A percentile compares a stretch with the other conserved stretches of the same genome.
These are phyloP conservation scores for Dionaea muscipula DNA, from an alignment of 179 eudicot genomes.

Conservation along the genomic window DNA sequence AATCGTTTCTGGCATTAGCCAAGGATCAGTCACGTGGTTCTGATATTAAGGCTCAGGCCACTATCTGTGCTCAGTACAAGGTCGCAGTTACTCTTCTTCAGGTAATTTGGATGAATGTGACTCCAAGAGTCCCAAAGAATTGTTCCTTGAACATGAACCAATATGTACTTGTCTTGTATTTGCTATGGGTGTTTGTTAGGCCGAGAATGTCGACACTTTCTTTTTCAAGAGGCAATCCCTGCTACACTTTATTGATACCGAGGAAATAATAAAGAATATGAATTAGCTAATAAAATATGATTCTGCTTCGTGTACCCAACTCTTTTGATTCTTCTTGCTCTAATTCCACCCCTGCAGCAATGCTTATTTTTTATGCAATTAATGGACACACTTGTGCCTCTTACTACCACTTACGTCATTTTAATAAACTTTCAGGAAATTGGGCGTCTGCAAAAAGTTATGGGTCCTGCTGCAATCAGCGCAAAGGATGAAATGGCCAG, in stretches of 20 bases:
- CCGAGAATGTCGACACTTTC: too few species aligned
- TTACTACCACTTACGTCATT: not conserved
- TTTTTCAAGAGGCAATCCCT: too few species aligned
- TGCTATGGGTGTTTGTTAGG: not conserved
- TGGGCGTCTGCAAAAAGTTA: constrained; percentile 76
- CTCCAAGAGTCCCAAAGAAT: not conserved
- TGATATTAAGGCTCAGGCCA: constrained; percentile 97
- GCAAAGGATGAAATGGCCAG: constrained; percentile 98
- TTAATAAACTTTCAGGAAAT: constrained; percentile 49
- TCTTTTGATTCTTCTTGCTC: too few species aligned
- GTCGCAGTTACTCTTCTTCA: constrained; percentile 92
- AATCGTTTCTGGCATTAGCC: constrained; percentile 93
- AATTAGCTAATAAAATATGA: too few species aligned
- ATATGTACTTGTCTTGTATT: not conserved
- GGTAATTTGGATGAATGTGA: constrained; percentile 26
- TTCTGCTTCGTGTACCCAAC: too few species aligned
- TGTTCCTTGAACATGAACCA: not conserved
- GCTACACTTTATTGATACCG: too few species aligned
- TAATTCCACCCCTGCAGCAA: not conserved
- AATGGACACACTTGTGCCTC: not conserved
- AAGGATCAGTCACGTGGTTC: constrained; percentile 95
- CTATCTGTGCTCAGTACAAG: constrained; percentile 97
- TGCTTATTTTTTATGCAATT: not conserved
- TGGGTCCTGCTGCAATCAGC: constrained; percentile 81
- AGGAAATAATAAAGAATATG: too few species aligned